phyloP scores from a whole-genome alignment of 2,329 filamentous ascomycete species.

The Exophiala alcalophila region DNA sequence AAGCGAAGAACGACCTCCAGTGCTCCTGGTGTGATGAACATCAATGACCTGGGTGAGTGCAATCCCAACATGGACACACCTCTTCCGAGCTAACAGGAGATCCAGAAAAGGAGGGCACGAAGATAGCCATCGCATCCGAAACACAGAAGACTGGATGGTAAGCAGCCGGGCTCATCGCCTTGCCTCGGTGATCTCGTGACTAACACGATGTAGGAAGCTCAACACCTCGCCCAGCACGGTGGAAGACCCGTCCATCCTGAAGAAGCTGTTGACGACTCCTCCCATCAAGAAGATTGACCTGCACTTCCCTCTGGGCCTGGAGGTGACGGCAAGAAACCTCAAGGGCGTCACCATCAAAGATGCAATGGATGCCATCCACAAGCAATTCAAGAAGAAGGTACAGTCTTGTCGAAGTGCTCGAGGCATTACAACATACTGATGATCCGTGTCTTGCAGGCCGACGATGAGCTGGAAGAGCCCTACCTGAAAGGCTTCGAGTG shows the following conservation, averaged over 20 bases:
- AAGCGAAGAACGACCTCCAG: conserved; percentile 68
- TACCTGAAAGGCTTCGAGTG: conserved; percentile 94
- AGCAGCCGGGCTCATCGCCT: conserved; percentile 36
- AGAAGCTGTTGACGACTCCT: conserved; percentile 74
- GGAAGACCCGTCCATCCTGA: conserved; percentile 81
- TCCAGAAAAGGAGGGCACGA: conserved; percentile 68
- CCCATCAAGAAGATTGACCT: conserved; percentile 93
- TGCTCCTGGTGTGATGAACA: conserved; percentile 71
- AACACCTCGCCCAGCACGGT: conserved; percentile 77
- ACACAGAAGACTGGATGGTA: conserved; percentile 88
- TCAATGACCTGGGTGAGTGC: conserved; percentile 78
- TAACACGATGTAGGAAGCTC: conserved; percentile 67
- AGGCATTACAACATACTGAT: conserved; percentile 14
- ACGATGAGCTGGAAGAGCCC: conserved; percentile 84
- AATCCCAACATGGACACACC: neutral
- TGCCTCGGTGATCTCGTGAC: neutral
- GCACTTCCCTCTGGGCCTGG: conserved; percentile 81
- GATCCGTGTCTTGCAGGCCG: conserved; percentile 58
- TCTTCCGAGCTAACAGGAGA: conserved; percentile 8
- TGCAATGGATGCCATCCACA: conserved; percentile 90
- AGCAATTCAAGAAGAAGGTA: conserved; percentile 95
- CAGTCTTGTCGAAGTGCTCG: conserved; percentile 35
- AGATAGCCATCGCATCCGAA: conserved; percentile 72
- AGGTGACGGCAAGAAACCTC: conserved; percentile 84
- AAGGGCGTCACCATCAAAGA: conserved; percentile 98